Evolutionary conservation across 768 basidiomycete genomes (phyloP).

Genomic region (Lyophyllum decastes): DNA sequence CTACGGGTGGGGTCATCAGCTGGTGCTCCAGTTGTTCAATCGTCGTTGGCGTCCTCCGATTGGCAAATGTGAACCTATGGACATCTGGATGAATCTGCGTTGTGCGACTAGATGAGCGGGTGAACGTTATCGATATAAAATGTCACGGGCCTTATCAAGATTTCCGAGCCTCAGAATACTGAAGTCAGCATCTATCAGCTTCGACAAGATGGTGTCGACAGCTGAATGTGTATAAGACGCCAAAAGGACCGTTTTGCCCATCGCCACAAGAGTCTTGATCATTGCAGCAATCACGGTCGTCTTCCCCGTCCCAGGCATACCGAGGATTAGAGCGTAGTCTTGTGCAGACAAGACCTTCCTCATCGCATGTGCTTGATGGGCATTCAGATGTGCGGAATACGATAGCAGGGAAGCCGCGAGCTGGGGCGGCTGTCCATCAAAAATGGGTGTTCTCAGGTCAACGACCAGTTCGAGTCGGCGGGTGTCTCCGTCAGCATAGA

Average conservation of each 20-base stretch:
- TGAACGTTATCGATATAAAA: background rate
- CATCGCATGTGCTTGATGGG: conserved; percentile 73
- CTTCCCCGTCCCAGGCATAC: conserved; percentile 99
- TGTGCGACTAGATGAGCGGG: background rate
- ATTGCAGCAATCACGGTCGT: conserved; percentile 92
- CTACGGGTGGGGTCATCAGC: conserved; percentile 86
- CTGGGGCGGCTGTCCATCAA: conserved; percentile 37
- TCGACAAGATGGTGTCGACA: conserved; percentile 94
- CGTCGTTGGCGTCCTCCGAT: conserved; percentile 54
- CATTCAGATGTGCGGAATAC: conserved; percentile 55
- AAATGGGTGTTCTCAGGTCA: conserved; percentile 71
- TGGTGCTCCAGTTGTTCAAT: conserved; percentile 85
- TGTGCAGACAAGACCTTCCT: conserved; percentile 71
- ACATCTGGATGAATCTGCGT: conserved; percentile 82
- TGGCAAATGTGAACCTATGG: conserved; percentile 67
- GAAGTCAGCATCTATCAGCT: conserved; percentile 68
- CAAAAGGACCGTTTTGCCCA: conserved; percentile 86
- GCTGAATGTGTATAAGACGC: conserved; percentile 98
- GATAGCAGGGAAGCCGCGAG: conserved; percentile 22
- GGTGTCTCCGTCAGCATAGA: conserved; percentile 76
- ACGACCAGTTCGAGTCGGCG: conserved; percentile 76
- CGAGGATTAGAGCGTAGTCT: conserved; percentile 91
- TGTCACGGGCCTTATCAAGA: conserved; percentile 73
- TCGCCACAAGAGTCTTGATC: conserved; percentile 73
- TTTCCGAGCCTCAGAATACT: conserved; percentile 86